Conservation (phyloP, 805 yeast genomes). For the Candida nanaspora region DNA sequence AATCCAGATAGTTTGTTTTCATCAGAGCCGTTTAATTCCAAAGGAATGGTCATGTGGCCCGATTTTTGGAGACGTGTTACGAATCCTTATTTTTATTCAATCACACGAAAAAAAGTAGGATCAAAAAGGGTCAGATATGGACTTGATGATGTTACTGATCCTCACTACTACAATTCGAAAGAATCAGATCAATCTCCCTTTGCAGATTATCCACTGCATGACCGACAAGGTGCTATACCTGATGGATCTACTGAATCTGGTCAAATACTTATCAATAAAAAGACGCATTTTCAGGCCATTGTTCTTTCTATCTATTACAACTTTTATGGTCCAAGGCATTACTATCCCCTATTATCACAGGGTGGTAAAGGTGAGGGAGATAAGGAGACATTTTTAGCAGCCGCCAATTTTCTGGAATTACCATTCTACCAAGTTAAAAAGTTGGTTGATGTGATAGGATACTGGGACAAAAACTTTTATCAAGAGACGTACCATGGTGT, state of each 20-base stretch:
- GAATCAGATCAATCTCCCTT: conserved; percentile 4
- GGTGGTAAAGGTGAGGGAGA: conserved; percentile 51
- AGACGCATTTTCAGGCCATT: conserved; percentile 38
- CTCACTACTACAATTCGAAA: conserved; percentile 9
- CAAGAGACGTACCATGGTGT: conserved; percentile 35
- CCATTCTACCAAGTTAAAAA: conserved; percentile 44
- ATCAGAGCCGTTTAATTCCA: conserved; percentile 43
- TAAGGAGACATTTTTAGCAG: conserved; percentile 52
- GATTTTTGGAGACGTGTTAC: conserved; percentile 55
- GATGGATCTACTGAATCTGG: conserved; percentile 53
- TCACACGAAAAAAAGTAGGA: conserved; percentile 33
- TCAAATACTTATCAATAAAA: conserved; percentile 43
- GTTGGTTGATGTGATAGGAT: conserved; percentile 44
- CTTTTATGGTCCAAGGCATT: conserved; percentile 41
- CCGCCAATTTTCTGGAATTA: conserved; percentile 34
- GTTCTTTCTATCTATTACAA: conserved; percentile 46
- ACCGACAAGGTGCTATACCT: conserved; percentile 44
- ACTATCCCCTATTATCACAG: conserved; percentile 39
- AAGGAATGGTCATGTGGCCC: conserved; percentile 53
- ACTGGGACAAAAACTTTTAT: conserved; percentile 20
- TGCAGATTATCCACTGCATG: conserved; percentile 37
- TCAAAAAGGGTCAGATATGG: conserved; percentile 23
- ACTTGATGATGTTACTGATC: conserved; percentile 22
- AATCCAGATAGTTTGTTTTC: conserved; percentile 47
- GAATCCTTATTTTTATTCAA: conserved; percentile 39